Conservation (phyloP, 148 eudicot species). For the Amaranthus hypochondriacus region DNA sequence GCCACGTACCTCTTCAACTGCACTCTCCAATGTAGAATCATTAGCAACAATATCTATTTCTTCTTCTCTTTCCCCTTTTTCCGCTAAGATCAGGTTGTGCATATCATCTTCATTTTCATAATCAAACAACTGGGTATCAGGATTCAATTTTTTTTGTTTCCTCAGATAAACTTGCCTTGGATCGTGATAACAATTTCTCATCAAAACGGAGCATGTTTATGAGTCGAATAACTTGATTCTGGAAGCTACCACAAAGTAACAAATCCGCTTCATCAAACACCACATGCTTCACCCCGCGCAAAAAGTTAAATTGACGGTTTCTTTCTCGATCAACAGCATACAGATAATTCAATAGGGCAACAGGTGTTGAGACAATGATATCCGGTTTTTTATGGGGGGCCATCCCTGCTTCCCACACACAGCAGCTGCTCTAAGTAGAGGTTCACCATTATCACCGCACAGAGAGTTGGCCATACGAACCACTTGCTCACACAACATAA, state of each 20-base stretch:
- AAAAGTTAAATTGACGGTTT: conserved; percentile 50
- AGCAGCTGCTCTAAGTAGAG: conserved; percentile 68
- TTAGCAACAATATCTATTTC: conserved; percentile 32
- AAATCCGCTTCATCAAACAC: conserved; percentile 98
- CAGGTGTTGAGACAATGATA: conserved; percentile 84
- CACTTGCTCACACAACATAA: conserved; percentile 96
- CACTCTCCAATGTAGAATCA: conserved; percentile 23
- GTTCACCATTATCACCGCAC: conserved; percentile 50
- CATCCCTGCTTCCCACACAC: conserved; percentile 71
- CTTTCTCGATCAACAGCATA: conserved; percentile 67
- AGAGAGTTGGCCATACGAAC: conserved; percentile 83
- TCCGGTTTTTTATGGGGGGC: conserved; percentile 68
- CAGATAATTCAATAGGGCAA: conserved; percentile 79
- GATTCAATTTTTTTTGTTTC: conserved; percentile 25
- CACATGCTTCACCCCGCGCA: conserved; percentile 75
- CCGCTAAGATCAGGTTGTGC: conserved; percentile 21
- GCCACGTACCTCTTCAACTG: conserved; percentile 26
- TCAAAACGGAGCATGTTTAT: conserved; percentile 92
- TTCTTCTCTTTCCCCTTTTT: conserved; percentile 33
- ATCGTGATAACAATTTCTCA: conserved; percentile 69
- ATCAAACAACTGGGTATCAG: conserved; percentile 30
- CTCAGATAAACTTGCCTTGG: conserved; percentile 23
- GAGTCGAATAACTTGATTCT: conserved; percentile 81
- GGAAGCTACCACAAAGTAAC: conserved; percentile 88
- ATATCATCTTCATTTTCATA: conserved; percentile 25